Base-by-base conservation (phyloP, 2,329 filamentous ascomycete genomes). In the Huntiella bhutanensis region DNA sequence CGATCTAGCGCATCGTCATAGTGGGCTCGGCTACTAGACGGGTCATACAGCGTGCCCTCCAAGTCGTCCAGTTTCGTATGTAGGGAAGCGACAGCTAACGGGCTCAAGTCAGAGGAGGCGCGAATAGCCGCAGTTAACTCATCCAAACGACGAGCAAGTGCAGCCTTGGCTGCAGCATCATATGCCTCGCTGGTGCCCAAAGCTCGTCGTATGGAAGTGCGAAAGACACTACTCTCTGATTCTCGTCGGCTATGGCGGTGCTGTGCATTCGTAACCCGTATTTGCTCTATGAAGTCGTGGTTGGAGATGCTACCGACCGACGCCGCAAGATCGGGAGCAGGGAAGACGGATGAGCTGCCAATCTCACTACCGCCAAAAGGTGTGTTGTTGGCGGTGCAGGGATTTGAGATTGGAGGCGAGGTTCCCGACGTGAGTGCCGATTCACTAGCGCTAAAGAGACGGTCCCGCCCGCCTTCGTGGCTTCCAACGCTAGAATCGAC, bases 101-200 rank as follows among this genome's bases (percentile, higher is more conserved):
- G 39, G n/a, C 48, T 49, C 8, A 49, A 36, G 40, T 49, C 48
- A 4, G 34, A 28, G 4, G 48, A 40, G 32, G 44, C 44, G n/a
- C 48, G 44, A 15, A 49, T 43, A 10, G 44, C 40, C 12, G 41
- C 39, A 2, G 48, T 49, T 8, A 49, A 28, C 13, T 47, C 48
- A n/a, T 49, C 48, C 10, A 49, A 45, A 22, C 48, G 44, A 16
- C 46, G 46, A 10, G 48, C 41, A n/a, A 49, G 45, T 11, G 41
- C 40, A 33, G 48, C 48, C 35, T 46, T 46, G 13, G 48, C 48
- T 16, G 48, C 48, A 13, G 44, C 48, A 44, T 49, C 48, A 41
- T 49, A 49, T n/a, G 48, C 48, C 13, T 49, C 43, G 35, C 43
- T 46, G 15, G 48, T 49, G 15, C 44, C 48, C 6, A 49, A 28